A percentile compares a stretch with the other conserved stretches of the same genome.
These are phyloP conservation scores for Notholithocarpus densiflorus DNA, from an alignment of 306 rosid genomes.

Conservation along the genomic window DNA sequence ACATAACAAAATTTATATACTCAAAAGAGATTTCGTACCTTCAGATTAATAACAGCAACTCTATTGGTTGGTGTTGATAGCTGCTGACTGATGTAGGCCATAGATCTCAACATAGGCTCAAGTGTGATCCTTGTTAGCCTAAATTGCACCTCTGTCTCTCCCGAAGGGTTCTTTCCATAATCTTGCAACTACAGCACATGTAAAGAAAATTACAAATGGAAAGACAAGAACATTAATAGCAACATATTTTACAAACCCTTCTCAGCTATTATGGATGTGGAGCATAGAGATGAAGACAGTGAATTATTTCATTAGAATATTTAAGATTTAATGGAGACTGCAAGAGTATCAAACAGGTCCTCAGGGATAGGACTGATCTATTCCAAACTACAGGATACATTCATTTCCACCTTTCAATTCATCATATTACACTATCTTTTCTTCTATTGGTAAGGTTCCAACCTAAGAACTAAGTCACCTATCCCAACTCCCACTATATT, in stretches of 20 bases:
- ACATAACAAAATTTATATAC: background rate
- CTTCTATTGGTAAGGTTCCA: background rate
- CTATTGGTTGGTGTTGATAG: constrained; percentile 61
- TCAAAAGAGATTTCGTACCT: constrained; percentile 33
- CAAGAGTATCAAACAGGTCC: background rate
- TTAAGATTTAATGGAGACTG: constrained; percentile 7
- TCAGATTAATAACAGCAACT: constrained; percentile 75
- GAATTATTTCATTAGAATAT: constrained; percentile 11
- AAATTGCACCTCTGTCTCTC: constrained; percentile 70
- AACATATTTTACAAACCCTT: constrained; percentile 7
- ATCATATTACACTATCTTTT: background rate
- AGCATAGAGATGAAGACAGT: background rate
- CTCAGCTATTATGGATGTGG: background rate
- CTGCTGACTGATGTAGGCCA: constrained; percentile 72
- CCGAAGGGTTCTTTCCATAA: constrained; percentile 53
- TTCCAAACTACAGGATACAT: constrained; percentile 3
- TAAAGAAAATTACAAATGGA: constrained; percentile 19
- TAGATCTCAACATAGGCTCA: constrained; percentile 79
- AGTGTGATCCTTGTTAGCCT: constrained; percentile 63
- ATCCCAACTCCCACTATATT: background rate
- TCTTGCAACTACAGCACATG: constrained; percentile 58
- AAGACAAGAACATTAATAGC: constrained; percentile 24
- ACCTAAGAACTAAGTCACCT: background rate
- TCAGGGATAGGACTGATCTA: constrained; percentile 7
- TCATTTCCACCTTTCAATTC: background rate